Base-by-base conservation (phyloP, 164 flowering plant genomes). In the Sedum album region DNA sequence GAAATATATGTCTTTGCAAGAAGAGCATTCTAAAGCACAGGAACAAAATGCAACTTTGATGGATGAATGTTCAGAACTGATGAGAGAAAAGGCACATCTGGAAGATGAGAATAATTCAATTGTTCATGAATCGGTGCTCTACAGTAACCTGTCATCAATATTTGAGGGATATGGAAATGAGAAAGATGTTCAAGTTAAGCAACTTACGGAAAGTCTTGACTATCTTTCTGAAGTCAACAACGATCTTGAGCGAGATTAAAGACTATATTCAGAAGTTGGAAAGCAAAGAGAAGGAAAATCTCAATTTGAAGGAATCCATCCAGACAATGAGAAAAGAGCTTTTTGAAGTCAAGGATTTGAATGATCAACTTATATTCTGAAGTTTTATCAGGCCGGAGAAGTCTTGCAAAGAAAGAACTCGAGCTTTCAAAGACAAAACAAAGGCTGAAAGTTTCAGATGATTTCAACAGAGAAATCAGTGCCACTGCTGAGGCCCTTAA, bases 91-190 rank as follows among this genome's bases (percentile, higher is more conserved):
- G 61, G 18, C 48, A 65, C 41, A 69, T 39, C 72, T 85, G 67
- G 93, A 84, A 73, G 85, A 85, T 77, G 82, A 90, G 70, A 82
- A 78, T 66, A 69, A 30, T 73, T 62, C n/a, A 8, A 65, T 79
- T 63, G 74, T 88, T 38, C 68, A 76, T 17, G 88, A 89, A 74
- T 78, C 77, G 5, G 23, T 83, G 0, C 72, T 77, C 65, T 71
- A 76, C 35, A 72, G 73, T 31, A 83, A 72, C 72, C 82, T 84
- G n/a, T 84, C 89, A 15, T 67, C 72, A 55, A 69, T 88, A 69
- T 84, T 79, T 35, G 74, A 82, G 80, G 76, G 77, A 70, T 82
- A 76, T 57, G 70, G 80, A 26, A 48, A 69, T 38, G 95, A 93
- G 73, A 90, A 83, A 71, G 71, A 73, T 30, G 30, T 31, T 31